phyloP scores from a whole-genome alignment of 116 monocot species.

The Posidonia oceanica region DNA sequence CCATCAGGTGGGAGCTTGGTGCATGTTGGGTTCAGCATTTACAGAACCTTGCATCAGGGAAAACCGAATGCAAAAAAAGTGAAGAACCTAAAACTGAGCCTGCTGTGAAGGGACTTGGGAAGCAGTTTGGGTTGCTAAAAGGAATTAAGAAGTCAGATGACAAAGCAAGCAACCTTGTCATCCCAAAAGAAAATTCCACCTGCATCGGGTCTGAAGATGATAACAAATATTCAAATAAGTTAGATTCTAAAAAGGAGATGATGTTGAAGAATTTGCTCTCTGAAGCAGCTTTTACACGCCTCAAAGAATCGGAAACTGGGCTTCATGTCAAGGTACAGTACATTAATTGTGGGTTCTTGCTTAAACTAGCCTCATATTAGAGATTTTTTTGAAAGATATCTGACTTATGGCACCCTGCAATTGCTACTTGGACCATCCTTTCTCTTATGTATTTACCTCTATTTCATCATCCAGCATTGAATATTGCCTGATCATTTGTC shows the following conservation, averaged over 20 bases:
- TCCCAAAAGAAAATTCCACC: conserved; percentile 21
- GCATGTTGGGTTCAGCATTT: conserved; percentile 96
- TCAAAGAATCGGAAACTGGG: conserved; percentile 79
- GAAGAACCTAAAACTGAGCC: conserved; percentile 55
- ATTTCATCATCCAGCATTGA: no score
- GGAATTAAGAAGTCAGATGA: conserved; percentile 75
- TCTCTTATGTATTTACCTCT: no score
- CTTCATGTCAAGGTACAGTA: conserved; percentile 79
- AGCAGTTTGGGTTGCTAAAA: conserved; percentile 77
- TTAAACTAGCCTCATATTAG: neutral
- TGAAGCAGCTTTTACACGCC: conserved; percentile 56
- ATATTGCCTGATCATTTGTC: no score
- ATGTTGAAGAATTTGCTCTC: conserved; percentile 47
- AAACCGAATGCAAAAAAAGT: conserved; percentile 43
- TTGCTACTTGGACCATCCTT: no score
- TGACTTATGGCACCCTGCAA: no score
- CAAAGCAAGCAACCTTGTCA: conserved; percentile 25
- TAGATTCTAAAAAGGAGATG: conserved; percentile 31
- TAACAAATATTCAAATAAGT: neutral
- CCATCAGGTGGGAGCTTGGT: conserved; percentile 90
- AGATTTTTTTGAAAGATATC: neutral
- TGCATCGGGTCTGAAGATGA: conserved; percentile 8
- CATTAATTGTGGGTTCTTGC: neutral
- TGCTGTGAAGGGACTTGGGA: conserved; percentile 86
- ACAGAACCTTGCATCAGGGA: conserved; percentile 51